Conservation (phyloP, 805 yeast species). For the Barnettozyma pratensis region DNA sequence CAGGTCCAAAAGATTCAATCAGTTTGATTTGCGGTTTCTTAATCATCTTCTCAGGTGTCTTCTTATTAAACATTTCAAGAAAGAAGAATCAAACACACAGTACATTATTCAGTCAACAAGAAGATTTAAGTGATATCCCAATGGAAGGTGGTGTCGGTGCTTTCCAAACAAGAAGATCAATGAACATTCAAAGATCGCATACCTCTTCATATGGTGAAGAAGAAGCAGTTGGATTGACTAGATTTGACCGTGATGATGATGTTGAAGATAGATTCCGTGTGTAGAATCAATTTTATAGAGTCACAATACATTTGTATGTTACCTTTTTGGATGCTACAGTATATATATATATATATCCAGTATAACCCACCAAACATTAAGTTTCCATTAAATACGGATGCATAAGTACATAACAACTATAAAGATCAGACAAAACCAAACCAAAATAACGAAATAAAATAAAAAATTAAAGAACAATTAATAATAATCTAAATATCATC, state of each 20-base stretch:
- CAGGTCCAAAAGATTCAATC: constrained; percentile 72
- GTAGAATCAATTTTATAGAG: neutral
- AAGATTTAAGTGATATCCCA: constrained; percentile 66
- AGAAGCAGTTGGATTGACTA: constrained; percentile 49
- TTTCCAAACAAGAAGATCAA: constrained; percentile 68
- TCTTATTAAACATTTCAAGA: constrained; percentile 72
- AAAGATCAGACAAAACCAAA: constrained; percentile 1
- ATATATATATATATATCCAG: too few relatives aligned
- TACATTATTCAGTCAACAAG: constrained; percentile 36
- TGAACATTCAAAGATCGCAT: constrained; percentile 52
- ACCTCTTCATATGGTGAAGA: constrained; percentile 32
- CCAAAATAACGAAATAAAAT: constrained; percentile 7
- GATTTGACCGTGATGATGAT: constrained; percentile 45
- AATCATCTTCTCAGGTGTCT: constrained; percentile 84
- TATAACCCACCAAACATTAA: neutral
- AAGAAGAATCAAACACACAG: constrained; percentile 44
- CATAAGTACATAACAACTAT: neutral
- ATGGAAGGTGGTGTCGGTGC: constrained; percentile 82
- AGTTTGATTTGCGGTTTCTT: constrained; percentile 81
- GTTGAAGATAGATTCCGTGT: constrained; percentile 32
- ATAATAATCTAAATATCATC: constrained; percentile 70
- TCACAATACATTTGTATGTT: neutral
- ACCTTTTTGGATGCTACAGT: too few relatives aligned
- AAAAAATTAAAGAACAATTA: neutral
- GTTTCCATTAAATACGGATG: neutral